Percentiles rank a stretch among this genome's conserved stretches.
Conservation (phyloP, 805 yeast genomes). For the Lipomyces mesembrius region DNA sequence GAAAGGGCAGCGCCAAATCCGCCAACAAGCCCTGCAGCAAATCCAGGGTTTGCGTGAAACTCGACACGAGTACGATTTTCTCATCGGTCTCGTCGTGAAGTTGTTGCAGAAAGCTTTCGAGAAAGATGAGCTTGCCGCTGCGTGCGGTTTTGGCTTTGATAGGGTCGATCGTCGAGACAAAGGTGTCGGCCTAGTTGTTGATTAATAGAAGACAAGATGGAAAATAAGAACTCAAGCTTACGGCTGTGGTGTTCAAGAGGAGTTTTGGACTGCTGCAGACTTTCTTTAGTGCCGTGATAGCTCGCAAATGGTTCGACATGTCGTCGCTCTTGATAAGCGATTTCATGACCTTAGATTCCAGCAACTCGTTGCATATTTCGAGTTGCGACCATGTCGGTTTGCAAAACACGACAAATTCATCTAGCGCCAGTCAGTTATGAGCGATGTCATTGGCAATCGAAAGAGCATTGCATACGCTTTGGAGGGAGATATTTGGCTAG, state of each 20-base stretch:
- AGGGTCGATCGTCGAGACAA: constrained; percentile 20
- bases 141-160: constrained; percentile 22
- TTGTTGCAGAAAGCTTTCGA: constrained; percentile 60
- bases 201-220: too few relatives aligned
- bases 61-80: constrained; percentile 83
- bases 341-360: constrained; percentile 45
- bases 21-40: constrained; percentile 63
- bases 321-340: constrained; percentile 45
- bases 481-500: constrained; percentile 65
- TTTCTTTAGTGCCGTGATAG: constrained; percentile 77
- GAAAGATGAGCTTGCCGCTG: constrained; percentile 68
- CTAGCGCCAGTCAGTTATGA: constrained; percentile 3
- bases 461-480: constrained; percentile 49
- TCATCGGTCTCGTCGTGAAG: constrained; percentile 57
- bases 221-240: neutral
- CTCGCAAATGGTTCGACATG: constrained; percentile 55
- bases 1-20: constrained; percentile 55
- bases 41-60: constrained; percentile 85
- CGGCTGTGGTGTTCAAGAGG: constrained; percentile 40
- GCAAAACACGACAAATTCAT: constrained; percentile 77
- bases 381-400: constrained; percentile 71
- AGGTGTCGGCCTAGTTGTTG: neutral
- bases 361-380: constrained; percentile 57
- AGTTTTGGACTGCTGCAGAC: constrained; percentile 82
- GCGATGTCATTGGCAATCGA: neutral